Base-by-base conservation (phyloP, 2,329 filamentous ascomycete genomes). In the Hypoxylon rubiginosum region DNA sequence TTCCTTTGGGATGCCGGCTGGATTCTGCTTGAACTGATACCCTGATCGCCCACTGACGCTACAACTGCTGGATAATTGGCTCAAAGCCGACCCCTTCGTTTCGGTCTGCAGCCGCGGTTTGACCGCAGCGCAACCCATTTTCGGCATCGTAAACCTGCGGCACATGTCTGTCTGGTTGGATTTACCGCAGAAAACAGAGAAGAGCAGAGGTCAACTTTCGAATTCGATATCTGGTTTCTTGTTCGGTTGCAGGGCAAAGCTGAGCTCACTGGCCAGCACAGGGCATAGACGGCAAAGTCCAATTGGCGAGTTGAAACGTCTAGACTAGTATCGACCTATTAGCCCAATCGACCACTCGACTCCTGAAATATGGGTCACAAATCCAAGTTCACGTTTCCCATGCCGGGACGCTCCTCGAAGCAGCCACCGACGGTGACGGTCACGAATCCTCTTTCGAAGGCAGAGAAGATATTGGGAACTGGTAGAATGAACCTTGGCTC, bases 401-500 rank as follows among this genome's bases (percentile, higher is more conserved):
- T 85, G 15, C 80, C 83, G 56, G 80, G 84, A 56, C 82, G 84
- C 65, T 82, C 77, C 62, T 73, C 79, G 62, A 86, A 83, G 73
- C 77, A 78, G 36, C 53, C 77, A 9, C 74, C 71, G 36, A 72
- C 72, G 26, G 72, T 72, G 30, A 72, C 72, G 15, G 71, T 76
- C 8, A 73, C 77, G n/a, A 77, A 78, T 36, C 79, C 81, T 2
- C 77, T 84, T 70, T 84, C 82, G 62, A 87, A 87, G 72, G 84
- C 82, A 1, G 84, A 86, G 69, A 83, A 82, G 70, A 80, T 86
- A 15, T 74, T 87, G 41, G 85, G 84, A 24, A 81, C 81, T 4
- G 78, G 80, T 26, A 80, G 81, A 5, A 77, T 84, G 71, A 83
- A 77, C 68, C 77, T 81, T 64, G 82, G 83, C 66, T 74, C 79